phyloP scores from a whole-genome alignment of 2,329 filamentous ascomycete species.

The Ophiostoma montium region DNA sequence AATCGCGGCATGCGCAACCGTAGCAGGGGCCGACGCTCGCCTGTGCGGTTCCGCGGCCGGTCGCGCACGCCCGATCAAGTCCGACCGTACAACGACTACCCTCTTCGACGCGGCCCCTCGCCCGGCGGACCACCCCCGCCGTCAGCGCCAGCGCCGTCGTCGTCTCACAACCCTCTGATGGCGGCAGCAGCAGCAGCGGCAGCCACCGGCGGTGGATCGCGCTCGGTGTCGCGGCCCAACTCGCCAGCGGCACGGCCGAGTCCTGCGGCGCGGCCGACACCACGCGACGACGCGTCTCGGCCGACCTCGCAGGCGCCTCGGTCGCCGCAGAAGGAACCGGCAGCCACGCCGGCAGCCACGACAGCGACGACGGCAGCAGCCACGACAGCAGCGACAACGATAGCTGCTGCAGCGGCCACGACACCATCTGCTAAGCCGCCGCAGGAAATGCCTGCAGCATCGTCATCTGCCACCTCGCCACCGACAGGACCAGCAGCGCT shows the following conservation, averaged over 20 bases:
- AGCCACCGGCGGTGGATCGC: constrained; percentile 32
- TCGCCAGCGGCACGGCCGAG: constrained; percentile 31
- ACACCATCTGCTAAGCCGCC: not conserved
- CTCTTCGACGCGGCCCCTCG: constrained; percentile 32
- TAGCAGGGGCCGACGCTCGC: constrained; percentile 22
- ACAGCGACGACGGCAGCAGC: not conserved
- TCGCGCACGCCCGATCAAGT: constrained; percentile 29
- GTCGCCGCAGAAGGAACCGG: not conserved
- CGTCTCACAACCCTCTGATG: not conserved
- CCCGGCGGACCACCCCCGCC: too few species aligned
- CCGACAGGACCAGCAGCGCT: constrained; percentile 41
- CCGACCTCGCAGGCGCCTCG: not conserved
- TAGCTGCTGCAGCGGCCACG: not conserved
- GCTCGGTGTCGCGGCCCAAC: constrained; percentile 34
- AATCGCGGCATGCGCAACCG: constrained; percentile 17
- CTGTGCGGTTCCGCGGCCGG: constrained; percentile 21
- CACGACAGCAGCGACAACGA: not conserved
- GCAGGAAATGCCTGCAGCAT: not conserved
- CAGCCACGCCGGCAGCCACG: not conserved
- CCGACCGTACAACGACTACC: constrained; percentile 12
- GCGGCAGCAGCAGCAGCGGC: not conserved
- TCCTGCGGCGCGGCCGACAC: constrained; percentile 22
- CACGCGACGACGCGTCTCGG: constrained; percentile 24
- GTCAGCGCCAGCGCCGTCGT: too few species aligned
- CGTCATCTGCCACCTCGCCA: constrained; percentile 24